Conservation (phyloP, 129 eudicot genomes). For the Deinandra increscens region DNA sequence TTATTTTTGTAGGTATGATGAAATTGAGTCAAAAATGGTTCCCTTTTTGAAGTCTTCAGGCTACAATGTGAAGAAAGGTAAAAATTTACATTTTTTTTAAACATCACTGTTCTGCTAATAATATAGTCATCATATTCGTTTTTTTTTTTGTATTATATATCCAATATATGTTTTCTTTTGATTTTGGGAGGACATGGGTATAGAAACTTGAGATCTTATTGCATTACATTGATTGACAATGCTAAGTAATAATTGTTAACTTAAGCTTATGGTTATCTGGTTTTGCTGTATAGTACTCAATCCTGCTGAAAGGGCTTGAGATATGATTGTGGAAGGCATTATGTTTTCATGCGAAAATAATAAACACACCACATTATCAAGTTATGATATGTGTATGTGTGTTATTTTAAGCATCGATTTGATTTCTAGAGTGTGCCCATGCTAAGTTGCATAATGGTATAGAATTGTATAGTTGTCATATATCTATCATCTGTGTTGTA, state of each 20-base stretch:
- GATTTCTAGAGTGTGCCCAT: not conserved
- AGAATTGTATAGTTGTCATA: not conserved
- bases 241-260: not conserved
- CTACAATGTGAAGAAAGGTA: conserved; percentile 97
- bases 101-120: not conserved
- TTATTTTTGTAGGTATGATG: conserved; percentile 58
- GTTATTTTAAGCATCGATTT: not conserved
- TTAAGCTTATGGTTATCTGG: not conserved
- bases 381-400: not conserved
- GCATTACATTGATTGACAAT: not conserved
- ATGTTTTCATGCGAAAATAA: not conserved
- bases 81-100: not conserved
- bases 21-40: conserved; percentile 83
- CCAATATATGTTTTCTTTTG: not conserved
- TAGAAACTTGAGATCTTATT: not conserved
- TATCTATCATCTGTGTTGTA: not conserved
- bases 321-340: not conserved
- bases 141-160: not conserved
- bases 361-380: not conserved
- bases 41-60: conserved; percentile 77
- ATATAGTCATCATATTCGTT: not conserved
- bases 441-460: not conserved
- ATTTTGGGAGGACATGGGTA: not conserved
- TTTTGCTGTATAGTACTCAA: not conserved
- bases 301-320: not conserved